These are phyloP conservation scores for Dacryopinax spathularia DNA, from an alignment of 768 basidiomycete genomes.

Conservation along the genomic window DNA sequence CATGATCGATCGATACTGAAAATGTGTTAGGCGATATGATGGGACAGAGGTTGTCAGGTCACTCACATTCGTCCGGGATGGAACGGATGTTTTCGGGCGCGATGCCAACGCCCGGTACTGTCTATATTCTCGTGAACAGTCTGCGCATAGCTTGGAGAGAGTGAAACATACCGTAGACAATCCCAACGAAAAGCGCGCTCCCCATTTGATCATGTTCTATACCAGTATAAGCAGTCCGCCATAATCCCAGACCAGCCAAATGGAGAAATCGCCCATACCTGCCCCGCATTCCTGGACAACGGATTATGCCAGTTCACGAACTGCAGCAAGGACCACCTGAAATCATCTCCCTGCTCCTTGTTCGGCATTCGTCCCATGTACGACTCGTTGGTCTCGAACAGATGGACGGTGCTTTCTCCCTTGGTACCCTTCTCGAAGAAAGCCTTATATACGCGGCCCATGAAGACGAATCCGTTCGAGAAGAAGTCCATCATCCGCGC, in stretches of 20 bases:
- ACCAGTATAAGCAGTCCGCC: not conserved
- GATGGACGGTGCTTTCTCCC: conserved; percentile 43
- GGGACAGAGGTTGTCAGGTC: not conserved
- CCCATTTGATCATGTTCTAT: conserved; percentile 51
- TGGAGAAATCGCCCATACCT: conserved; percentile 28
- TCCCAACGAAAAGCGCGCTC: conserved; percentile 45
- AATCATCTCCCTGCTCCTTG: conserved; percentile 1
- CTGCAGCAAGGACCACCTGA: conserved; percentile 26
- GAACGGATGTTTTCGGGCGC: conserved; percentile 25
- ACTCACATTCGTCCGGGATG: conserved; percentile 38
- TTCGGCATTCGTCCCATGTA: not conserved
- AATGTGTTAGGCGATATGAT: not conserved
- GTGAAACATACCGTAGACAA: conserved; percentile 30
- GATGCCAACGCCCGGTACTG: conserved; percentile 40
- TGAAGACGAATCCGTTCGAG: conserved; percentile 38
- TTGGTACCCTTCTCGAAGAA: conserved; percentile 51
- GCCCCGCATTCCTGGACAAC: conserved; percentile 31
- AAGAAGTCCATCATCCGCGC: conserved; percentile 27
- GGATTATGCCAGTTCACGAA: conserved; percentile 48
- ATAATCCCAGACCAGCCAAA: not conserved
- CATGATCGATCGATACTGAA: conserved; percentile 19
- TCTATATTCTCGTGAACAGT: conserved; percentile 19
- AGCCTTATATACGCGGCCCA: conserved; percentile 40
- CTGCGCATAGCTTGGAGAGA: not conserved
- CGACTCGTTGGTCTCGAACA: conserved; percentile 40